phyloP scores from a whole-genome alignment of 1,284 basidiomycete species.

The Cutaneotrichosporon cutaneum region DNA sequence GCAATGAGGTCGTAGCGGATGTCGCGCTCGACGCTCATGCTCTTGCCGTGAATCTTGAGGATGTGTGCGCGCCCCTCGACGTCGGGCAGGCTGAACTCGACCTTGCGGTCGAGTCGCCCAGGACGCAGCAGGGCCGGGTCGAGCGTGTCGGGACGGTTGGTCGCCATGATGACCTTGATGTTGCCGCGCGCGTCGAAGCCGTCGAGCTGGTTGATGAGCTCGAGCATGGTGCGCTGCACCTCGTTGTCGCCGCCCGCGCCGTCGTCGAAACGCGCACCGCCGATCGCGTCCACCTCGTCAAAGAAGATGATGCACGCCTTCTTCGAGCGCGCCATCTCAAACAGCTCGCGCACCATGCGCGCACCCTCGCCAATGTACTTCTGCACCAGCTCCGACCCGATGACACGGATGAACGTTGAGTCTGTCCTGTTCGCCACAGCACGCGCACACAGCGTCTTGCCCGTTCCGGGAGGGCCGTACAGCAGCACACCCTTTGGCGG shows the following conservation, averaged over 20 bases:
- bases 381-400: slow-evolving; percentile 97
- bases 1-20: slow-evolving; percentile 98
- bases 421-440: slow-evolving; percentile 99
- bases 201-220: slow-evolving; percentile 97
- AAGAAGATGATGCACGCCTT: slow-evolving; percentile 99
- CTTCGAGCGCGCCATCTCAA: slow-evolving; percentile 98
- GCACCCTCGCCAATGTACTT: slow-evolving; percentile 99
- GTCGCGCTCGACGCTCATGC: slow-evolving; percentile 96
- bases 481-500: slow-evolving; percentile 97
- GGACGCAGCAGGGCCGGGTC: slow-evolving; percentile 96
- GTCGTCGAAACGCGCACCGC: slow-evolving; percentile 98
- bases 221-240: slow-evolving; percentile 99
- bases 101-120: slow-evolving; percentile 90
- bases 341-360: slow-evolving; percentile 96
- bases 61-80: slow-evolving; percentile 96
- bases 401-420: slow-evolving; percentile 94
- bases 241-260: slow-evolving; percentile 99
- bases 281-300: slow-evolving; percentile 87
- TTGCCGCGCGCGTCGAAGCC: slow-evolving; percentile 98
- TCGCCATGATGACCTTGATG: slow-evolving; percentile 99
- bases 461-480: slow-evolving; percentile 93
- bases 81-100: slow-evolving; percentile 95
- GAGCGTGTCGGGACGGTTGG: slow-evolving; percentile 96
- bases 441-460: slow-evolving; percentile 96
- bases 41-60: slow-evolving; percentile 92